Evolutionary conservation across 805 yeast species (phyloP).

Genomic region (Candida ulmi): DNA sequence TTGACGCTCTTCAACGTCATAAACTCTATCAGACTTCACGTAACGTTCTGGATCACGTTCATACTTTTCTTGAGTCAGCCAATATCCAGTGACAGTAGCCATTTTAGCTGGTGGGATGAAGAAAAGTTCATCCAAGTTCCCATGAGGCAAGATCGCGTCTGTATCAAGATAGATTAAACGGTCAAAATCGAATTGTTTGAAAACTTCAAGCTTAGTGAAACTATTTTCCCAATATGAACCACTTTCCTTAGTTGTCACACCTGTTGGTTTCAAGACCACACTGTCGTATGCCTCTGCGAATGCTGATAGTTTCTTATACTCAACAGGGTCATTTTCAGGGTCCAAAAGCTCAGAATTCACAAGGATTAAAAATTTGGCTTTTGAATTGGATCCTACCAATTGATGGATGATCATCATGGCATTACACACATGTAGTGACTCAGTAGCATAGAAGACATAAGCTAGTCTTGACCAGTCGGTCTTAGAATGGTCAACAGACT

Average conservation of each 20-base stretch:
- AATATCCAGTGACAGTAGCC: conserved; percentile 25
- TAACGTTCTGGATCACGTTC: too few relatives aligned
- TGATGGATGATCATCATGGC: conserved; percentile 34
- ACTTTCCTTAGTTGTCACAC: neutral
- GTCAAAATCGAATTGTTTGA: conserved; percentile 33
- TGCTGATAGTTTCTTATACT: conserved; percentile 3
- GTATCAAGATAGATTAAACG: conserved; percentile 42
- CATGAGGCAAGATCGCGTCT: conserved; percentile 32
- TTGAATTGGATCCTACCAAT: conserved; percentile 24
- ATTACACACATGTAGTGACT: conserved; percentile 33
- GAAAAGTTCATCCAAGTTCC: conserved; percentile 32
- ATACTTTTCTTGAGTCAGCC: conserved; percentile 10
- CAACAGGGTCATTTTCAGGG: neutral
- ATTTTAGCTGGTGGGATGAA: conserved; percentile 27
- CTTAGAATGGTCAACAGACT: conserved; percentile 2
- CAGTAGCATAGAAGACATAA: conserved; percentile 46
- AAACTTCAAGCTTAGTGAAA: conserved; percentile 40
- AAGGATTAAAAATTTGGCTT: neutral
- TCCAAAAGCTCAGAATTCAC: too few relatives aligned
- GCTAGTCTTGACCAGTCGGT: conserved; percentile 30
- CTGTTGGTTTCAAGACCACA: conserved; percentile 4
- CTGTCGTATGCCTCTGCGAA: neutral
- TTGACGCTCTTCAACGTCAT: too few relatives aligned
- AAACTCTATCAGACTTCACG: neutral
- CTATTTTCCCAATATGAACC: conserved; percentile 31